Base-by-base conservation (phyloP, 2,329 filamentous ascomycete species). In the Diaporthe batatas region DNA sequence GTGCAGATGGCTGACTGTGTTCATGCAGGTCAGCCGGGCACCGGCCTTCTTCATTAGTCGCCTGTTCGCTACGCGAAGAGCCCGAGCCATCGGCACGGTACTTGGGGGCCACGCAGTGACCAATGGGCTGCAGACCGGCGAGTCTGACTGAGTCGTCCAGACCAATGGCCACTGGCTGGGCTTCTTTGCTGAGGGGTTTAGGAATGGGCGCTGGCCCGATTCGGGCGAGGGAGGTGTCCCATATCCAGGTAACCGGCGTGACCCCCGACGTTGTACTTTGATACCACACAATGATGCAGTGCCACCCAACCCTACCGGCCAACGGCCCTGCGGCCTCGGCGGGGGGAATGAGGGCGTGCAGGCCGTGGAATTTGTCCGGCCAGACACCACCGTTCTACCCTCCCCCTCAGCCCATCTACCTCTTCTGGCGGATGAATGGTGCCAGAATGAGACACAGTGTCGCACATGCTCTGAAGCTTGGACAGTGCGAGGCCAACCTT, bases 231-330 rank as follows among this genome's bases (percentile, higher is more conserved):
- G 44, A 62, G 68, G 49, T 18, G 62, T 62, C 55, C 53, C 44
- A 51, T n/a, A 34, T 25, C 59, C 59, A 49, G 39, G 59, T 49
- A 70, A 55, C 42, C 68, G 54, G 68, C 68, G 42, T 59, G 42
- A 70, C 68, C 55, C 54, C 54, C 57, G 57, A 58, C 55, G 68
- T 70, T 49, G 68, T 70, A 70, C 59, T 65, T 68, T 49, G 51
- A 44, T 42, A 72, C n/a, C 70, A 29, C 59, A 57, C 70, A 68
- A 39, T 68, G 70, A 65, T 58, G 70, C 59, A 72, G 58, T 72
- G 53, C 23, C 23, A 72, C 70, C 51, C 58, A 68, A 55, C 25
- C 42, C 58, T 72, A 47, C 49, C 21, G 23, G 32, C 51, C 58
- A 72, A 68, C 59, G 36, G 58, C 59, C 70, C 53, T 71, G 65